A percentile compares a stretch with the other conserved stretches of the same genome.
Conservation (phyloP, 352 stramenopile species). For the Phytophthora crassamura region DNA sequence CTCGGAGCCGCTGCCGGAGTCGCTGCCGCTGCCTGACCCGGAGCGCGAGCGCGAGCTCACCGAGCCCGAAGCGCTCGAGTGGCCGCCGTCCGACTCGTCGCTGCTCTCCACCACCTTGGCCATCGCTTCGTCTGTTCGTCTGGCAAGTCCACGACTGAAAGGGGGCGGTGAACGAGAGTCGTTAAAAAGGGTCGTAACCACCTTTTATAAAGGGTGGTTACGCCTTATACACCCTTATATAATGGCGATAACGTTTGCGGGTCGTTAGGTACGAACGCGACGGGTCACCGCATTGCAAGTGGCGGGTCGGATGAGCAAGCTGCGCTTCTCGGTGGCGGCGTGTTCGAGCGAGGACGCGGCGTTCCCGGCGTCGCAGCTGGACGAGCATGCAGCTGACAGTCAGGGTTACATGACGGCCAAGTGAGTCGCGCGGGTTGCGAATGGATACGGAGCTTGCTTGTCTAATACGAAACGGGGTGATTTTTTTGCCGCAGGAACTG, state of each 20-base stretch:
- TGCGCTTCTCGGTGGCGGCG: slow-evolving; percentile 85
- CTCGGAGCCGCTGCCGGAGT: slow-evolving; percentile 44
- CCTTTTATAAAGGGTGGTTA: no score
- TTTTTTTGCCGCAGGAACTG: slow-evolving; percentile 74
- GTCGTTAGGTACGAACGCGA: no score
- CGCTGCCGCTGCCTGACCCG: slow-evolving; percentile 37
- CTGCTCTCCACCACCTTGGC: slow-evolving; percentile 81
- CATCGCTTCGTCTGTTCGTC: no score
- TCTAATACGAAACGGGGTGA: not conserved
- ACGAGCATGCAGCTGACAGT: slow-evolving; percentile 69
- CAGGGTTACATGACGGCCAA: slow-evolving; percentile 84
- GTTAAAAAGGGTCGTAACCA: not conserved
- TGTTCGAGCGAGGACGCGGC: slow-evolving; percentile 89
- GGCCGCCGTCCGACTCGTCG: slow-evolving; percentile 73
- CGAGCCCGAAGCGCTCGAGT: slow-evolving; percentile 63
- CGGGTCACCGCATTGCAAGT: no score
- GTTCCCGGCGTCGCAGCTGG: slow-evolving; percentile 87
- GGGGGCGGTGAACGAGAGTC: slow-evolving; percentile 21
- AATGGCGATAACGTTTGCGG: no score
- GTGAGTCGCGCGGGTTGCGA: slow-evolving; percentile 33
- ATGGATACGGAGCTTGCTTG: not conserved
- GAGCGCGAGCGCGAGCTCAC: slow-evolving; percentile 61
- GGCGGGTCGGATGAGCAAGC: slow-evolving; percentile 66
- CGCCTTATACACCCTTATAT: no score
- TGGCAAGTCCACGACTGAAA: not conserved